Evolutionary conservation across 179 eudicot species (phyloP).

Genomic region (Corrigiola litoralis): DNA sequence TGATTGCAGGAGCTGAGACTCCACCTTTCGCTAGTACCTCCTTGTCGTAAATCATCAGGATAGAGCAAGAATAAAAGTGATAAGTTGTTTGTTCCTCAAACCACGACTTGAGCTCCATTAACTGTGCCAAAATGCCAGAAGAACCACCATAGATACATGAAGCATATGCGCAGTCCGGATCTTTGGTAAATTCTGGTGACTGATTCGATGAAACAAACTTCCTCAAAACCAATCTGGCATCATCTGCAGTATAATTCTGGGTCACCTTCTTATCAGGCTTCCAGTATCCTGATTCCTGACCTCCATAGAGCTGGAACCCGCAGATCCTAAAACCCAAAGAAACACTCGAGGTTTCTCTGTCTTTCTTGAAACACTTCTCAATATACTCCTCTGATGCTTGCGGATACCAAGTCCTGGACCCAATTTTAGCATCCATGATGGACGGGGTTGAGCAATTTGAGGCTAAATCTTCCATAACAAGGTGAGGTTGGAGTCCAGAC

Average conservation of each 20-base stretch:
- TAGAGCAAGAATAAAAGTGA: slow-evolving; percentile 60
- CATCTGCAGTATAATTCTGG: slow-evolving; percentile 34
- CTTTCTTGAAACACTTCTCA: slow-evolving; percentile 60
- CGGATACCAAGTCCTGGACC: slow-evolving; percentile 77
- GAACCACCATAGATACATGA: slow-evolving; percentile 53
- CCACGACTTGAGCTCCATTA: slow-evolving; percentile 80
- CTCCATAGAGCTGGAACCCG: slow-evolving; percentile 44
- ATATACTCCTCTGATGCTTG: slow-evolving; percentile 57
- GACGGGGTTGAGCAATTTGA: slow-evolving; percentile 44
- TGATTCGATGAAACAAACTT: slow-evolving; percentile 62
- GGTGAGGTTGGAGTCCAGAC: slow-evolving; percentile 61
- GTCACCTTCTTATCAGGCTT: slow-evolving; percentile 40
- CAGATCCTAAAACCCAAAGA: slow-evolving; percentile 73
- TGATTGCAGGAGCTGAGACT: slow-evolving; percentile 42
- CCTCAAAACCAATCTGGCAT: slow-evolving; percentile 45
- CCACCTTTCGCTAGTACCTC: slow-evolving; percentile 31
- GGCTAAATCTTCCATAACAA: slow-evolving; percentile 50
- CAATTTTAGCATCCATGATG: slow-evolving; percentile 67
- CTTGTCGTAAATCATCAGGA: slow-evolving; percentile 53
- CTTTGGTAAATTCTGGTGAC: slow-evolving; percentile 15
- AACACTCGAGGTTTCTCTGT: slow-evolving; percentile 44
- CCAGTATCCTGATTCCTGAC: slow-evolving; percentile 48
- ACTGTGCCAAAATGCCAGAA: slow-evolving; percentile 60
- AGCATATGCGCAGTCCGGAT: slow-evolving; percentile 57
- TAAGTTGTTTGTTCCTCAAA: slow-evolving; percentile 77